Evolutionary conservation across 2,329 filamentous ascomycete species (phyloP), one percentile per base, ranked within the genome.

Genomic region (Aspergillus tanneri): DNA sequence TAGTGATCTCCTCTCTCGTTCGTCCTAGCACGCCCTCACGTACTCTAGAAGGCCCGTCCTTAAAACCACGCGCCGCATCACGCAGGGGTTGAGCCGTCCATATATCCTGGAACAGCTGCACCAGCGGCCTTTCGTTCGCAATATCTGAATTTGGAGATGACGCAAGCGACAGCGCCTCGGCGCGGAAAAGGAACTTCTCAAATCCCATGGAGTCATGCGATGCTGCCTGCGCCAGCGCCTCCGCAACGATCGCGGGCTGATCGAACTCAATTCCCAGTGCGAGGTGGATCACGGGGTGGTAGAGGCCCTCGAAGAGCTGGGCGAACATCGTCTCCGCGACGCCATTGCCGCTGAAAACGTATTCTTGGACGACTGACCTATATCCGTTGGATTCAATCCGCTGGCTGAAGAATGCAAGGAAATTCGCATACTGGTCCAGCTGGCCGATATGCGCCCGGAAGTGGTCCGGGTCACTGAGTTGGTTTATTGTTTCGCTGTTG

Each of bases 231-330:
- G 89, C 87, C 6, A 95, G 77, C 1, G 76, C 88, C 70, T 90
- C 82, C 6, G 88, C 87, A 16, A 95, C 78, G 51, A 93, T 82
- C 24, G 84, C 84, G 1, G 87, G 87, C 63, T 91, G 87, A 4
- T 76, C 60, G 74, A 88, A 92, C 63, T 93, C 88, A 27, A 95
- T 65, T 9, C 87, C 89, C 61, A 88, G 90, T 49, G 88, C 86
- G n/a, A 92, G 77, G 66, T 93, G 87, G 52, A 95, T 90, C 22
- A 91, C 72, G 3, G 88, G 87, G 61, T 93, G 88, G 6, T 88
- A 60, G 55, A 44, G 21, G 69, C 81, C 82, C 3, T 76, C 76
- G 55, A 79, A 87, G 61, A 88, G 71, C 4, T 86, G 77, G 1
- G 76, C 72, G 4, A 88, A 71, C 69, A 92, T 68, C 47, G 84